Evolutionary conservation across 257 asterid genomes (phyloP).

Genomic region (Jacaranda mimosifolia): DNA sequence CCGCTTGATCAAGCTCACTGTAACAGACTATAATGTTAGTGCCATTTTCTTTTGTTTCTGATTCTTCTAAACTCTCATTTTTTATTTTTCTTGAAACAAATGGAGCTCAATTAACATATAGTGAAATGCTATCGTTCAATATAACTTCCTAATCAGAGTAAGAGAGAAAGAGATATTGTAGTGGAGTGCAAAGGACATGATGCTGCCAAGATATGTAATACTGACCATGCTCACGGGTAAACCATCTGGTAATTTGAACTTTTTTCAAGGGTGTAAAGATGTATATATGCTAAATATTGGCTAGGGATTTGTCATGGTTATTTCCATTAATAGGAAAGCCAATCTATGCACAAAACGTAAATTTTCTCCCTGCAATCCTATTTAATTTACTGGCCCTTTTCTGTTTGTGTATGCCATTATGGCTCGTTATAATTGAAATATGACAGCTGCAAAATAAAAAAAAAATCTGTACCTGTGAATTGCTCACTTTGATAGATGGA

Average conservation of each 20-base stretch:
- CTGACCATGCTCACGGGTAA: slow-evolving; percentile 97
- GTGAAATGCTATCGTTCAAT: slow-evolving; percentile 26
- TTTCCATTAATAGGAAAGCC: too few species aligned
- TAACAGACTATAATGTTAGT: slow-evolving; percentile 78
- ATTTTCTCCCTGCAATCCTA: too few species aligned
- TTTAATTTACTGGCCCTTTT: too few species aligned
- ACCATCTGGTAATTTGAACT: slow-evolving; percentile 14
- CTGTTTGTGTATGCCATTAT: too few species aligned
- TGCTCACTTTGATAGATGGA: slow-evolving; percentile 5
- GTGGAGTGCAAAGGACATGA: slow-evolving; percentile 99
- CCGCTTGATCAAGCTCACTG: slow-evolving; percentile 89
- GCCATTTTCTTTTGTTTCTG: slow-evolving; percentile 15
- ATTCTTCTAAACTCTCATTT: background rate
- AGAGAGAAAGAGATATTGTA: slow-evolving; percentile 68
- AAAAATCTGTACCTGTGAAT: background rate
- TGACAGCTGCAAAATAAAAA: background rate
- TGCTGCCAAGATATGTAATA: slow-evolving; percentile 81
- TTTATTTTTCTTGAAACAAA: slow-evolving; percentile 19
- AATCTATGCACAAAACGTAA: too few species aligned
- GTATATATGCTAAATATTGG: background rate
- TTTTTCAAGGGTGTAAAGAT: too few species aligned
- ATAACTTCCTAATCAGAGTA: slow-evolving; percentile 49
- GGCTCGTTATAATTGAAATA: background rate
- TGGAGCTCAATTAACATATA: slow-evolving; percentile 1
- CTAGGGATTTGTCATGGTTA: too few species aligned